Conservation (phyloP, 257 asterid genomes). For the Nicotiana paniculata region DNA sequence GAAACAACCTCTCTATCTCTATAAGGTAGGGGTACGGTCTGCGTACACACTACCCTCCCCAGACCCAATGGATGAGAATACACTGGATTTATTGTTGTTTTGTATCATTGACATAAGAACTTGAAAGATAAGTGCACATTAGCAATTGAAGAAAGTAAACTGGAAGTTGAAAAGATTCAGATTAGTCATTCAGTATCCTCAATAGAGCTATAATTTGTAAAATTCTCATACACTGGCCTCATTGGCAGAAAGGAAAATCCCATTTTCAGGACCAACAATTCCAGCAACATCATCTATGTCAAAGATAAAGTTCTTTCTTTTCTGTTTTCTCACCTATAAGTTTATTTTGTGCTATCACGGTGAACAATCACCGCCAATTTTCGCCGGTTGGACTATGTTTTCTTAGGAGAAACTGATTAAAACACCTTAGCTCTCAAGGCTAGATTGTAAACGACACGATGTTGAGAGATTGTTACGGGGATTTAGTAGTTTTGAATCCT, state of each 20-base stretch:
- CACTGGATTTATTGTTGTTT: not conserved
- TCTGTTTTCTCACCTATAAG: not conserved
- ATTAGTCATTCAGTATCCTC: not conserved
- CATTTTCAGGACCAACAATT: not conserved
- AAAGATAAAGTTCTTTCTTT: not conserved
- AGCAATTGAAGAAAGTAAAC: not conserved
- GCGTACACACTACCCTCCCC: too few relatives aligned
- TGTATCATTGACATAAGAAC: not conserved
- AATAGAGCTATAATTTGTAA: not conserved
- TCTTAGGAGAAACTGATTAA: not conserved
- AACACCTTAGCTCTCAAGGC: not conserved
- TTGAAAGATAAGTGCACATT: not conserved
- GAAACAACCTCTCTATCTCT: too few relatives aligned
- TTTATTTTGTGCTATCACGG: not conserved
- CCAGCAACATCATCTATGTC: not conserved
- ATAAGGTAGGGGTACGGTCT: too few relatives aligned
- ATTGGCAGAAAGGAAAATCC: not conserved
- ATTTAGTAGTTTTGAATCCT: not conserved
- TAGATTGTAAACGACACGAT: too few relatives aligned
- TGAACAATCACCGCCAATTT: not conserved
- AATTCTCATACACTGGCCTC: not conserved
- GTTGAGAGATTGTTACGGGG: not conserved
- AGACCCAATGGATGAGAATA: too few relatives aligned
- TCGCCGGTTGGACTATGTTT: not conserved
- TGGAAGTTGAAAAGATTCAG: not conserved